Base-by-base conservation (phyloP, 2,329 filamentous ascomycete species). In the Diaporthe vaccinii region DNA sequence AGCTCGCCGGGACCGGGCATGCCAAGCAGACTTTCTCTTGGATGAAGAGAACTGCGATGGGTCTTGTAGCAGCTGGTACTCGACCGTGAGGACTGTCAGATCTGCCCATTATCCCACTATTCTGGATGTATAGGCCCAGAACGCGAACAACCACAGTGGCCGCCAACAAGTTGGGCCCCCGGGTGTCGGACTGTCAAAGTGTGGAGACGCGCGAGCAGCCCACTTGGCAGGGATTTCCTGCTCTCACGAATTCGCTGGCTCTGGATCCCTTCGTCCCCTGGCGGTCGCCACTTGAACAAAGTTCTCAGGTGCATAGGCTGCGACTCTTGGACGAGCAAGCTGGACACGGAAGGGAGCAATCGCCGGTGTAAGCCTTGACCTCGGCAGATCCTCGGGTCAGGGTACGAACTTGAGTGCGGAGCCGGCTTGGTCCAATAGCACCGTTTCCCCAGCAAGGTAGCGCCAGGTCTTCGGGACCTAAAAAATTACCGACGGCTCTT, bases 401-500 rank as follows among this genome's bases (percentile, higher is more conserved):
- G 4, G 9, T 31, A 17, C 9, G 4, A 39, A 3, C n/a, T 41
- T 25, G 3, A 53, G n/a, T 22, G 9, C 62, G 31, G 46, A 36
- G 46, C 31, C 46, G 34, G 22, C 6, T 51, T 39, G 34, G 8
- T n/a, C 4, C 22, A 20, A 28, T 15, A 15, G 65, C 49, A 53
- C 14, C 14, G 22, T n/a, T 20, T 39, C 41, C 41, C 61, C 61
- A 49, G 41, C 10, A 8, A 31, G 28, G 25, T 28, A 17, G 28
- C 41, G 31, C 31, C 34, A 53, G 49, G 10, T 55, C 34, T n/a
- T 55, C 34, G 65, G 36, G 10, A 49, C 65, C n/a, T 55, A 25
- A 69, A 31, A 55, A 69, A 41, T 55, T 53, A 25, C 49, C 65
- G 65, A 55, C 65, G 65, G 65, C 34, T 69, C 49, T 55, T 55